Conservation (phyloP, 2,329 filamentous ascomycete genomes). For the Exophiala alcalophila region DNA sequence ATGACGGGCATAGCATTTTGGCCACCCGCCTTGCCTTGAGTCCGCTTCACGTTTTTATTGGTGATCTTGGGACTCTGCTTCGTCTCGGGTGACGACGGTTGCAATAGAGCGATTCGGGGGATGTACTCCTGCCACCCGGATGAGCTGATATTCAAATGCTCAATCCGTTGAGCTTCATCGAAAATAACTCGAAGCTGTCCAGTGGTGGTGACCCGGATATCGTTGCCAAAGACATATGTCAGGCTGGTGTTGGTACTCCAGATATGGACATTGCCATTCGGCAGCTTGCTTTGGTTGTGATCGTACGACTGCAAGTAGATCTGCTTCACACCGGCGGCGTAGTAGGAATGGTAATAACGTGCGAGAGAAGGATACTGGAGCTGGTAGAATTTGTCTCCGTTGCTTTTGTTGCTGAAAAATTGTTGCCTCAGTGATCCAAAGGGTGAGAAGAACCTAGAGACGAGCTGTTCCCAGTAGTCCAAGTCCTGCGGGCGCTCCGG, state of each 20-base stretch:
- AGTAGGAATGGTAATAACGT: slow-evolving; percentile 86
- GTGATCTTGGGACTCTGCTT: slow-evolving; percentile 59
- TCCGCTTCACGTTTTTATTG: slow-evolving; percentile 53
- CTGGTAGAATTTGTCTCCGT: slow-evolving; percentile 75
- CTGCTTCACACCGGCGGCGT: slow-evolving; percentile 77
- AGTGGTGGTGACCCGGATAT: slow-evolving; percentile 76
- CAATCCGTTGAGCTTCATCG: slow-evolving; percentile 73
- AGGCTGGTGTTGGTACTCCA: slow-evolving; percentile 75
- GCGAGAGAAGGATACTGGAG: slow-evolving; percentile 77
- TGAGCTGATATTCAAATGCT: slow-evolving; percentile 78
- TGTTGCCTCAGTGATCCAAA: slow-evolving; percentile 74
- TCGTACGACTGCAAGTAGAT: slow-evolving; percentile 84
- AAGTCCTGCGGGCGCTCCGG: slow-evolving; percentile 60
- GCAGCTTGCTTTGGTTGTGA: slow-evolving; percentile 55
- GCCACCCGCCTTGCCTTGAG: slow-evolving; percentile 36
- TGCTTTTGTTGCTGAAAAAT: slow-evolving; percentile 54
- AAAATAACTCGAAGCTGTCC: slow-evolving; percentile 78
- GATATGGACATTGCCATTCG: slow-evolving; percentile 67
- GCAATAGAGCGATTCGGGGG: slow-evolving; percentile 58
- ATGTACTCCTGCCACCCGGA: slow-evolving; percentile 78
- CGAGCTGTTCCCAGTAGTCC: slow-evolving; percentile 74
- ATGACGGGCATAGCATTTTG: slow-evolving; percentile 38
- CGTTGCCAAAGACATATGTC: slow-evolving; percentile 84
- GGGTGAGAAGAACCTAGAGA: slow-evolving; percentile 74
- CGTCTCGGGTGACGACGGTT: slow-evolving; percentile 46